Base-by-base conservation (phyloP, 176 grass and related monocot genomes). In the Bothriochloa decipiens region DNA sequence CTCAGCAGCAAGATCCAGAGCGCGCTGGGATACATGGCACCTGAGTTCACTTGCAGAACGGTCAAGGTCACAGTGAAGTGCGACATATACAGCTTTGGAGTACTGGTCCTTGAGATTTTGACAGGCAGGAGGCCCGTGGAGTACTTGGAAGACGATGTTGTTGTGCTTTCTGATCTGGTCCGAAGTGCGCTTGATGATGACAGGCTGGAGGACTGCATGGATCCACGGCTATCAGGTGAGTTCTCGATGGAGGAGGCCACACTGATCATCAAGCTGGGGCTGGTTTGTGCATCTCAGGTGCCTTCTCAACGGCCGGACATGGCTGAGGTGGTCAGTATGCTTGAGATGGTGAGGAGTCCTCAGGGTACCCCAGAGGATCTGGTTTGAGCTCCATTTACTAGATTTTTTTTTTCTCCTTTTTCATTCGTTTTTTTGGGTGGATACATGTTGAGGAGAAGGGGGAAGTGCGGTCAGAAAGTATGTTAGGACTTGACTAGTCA, bases 1-100 rank as follows among this genome's bases (percentile, higher is more conserved):
- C 82, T 97, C n/a, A 93, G 94, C 77, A 97, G 89, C 77, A 96
- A 96, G 86, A 75, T 93, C 47, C 94, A 96, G 80, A 96, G 94
- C 18, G 87, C 63, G 2, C 81, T 93, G 57, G 94, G 94, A 15
- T 96, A 96, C 50, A 96, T 96, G 94, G 89, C 94, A 68, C 94
- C 94, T 7, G 94, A 97, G 41, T 97, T 93, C 67, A 86, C 89
- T 28, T 90, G 91, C 84, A 89, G 80, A 77, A 88, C 87, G 0
- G 75, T 89, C 29, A 91, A 91, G 82, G 87, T 96, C 17, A 93
- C 91, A 43, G 91, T 93, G 68, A 97, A 97, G 78, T 97, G 91
- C 0, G 94, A 97, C 62, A 27, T 96, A 23, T 96, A 93, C 52
- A 84, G 94, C n/a, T 97, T 93, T 52, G 94, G 94, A 36, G 70